Percentiles rank a stretch among this genome's conserved stretches.
Conservation (phyloP, 352 stramenopile species). For the Globisporangium rhizosaccharum region DNA sequence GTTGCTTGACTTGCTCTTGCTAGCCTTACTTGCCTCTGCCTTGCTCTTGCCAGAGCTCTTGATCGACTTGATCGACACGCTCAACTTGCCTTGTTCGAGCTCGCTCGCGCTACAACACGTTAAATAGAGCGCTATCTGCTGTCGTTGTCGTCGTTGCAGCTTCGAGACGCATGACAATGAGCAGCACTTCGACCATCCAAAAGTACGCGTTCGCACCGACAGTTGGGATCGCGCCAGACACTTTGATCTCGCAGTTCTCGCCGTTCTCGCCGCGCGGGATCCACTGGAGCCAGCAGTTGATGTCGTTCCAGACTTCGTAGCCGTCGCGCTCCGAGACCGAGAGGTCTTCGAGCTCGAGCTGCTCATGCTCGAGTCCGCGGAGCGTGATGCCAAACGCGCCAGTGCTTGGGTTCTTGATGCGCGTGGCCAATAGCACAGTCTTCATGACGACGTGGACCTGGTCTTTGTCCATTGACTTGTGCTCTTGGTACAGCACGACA, state of each 20-base stretch:
- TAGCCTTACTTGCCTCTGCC: neutral
- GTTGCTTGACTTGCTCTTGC: too few relatives aligned
- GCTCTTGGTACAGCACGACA: conserved; percentile 17
- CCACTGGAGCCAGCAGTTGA: conserved; percentile 15
- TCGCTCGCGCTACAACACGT: neutral
- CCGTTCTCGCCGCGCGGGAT: conserved; percentile 7
- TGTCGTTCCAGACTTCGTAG: conserved; percentile 18
- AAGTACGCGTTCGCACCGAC: conserved; percentile 16
- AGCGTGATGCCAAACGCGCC: conserved; percentile 9
- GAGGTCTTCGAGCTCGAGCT: conserved; percentile 14
- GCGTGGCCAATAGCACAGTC: conserved; percentile 12
- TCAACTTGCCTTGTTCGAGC: too few relatives aligned
- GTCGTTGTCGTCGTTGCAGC: neutral
- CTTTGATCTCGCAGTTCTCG: conserved; percentile 12
- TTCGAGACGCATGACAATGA: conserved; percentile 15
- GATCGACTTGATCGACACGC: too few relatives aligned
- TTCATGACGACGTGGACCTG: conserved; percentile 15
- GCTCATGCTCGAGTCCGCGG: conserved; percentile 9
- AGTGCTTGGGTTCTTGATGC: neutral
- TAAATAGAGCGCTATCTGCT: neutral
- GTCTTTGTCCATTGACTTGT: conserved; percentile 14
- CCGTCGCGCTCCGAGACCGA: conserved; percentile 6
- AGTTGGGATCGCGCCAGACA: conserved; percentile 14
- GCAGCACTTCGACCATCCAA: conserved; percentile 17
- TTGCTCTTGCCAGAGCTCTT: too few relatives aligned